These are phyloP conservation scores for Microcyclosporella mali DNA, from an alignment of 2,329 filamentous ascomycete species.

Conservation along the genomic window DNA sequence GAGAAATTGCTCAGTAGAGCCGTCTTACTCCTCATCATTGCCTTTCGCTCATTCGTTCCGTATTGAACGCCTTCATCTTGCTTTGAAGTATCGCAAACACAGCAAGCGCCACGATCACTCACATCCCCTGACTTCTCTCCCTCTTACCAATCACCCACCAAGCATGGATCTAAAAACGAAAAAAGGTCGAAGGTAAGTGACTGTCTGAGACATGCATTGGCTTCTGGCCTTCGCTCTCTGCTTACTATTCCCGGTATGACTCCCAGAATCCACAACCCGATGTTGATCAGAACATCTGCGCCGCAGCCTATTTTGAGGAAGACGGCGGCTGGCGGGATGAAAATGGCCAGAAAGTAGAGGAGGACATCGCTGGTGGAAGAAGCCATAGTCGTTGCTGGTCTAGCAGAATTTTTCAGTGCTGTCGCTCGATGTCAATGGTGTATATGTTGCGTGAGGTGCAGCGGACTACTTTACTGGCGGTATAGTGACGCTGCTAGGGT, in stretches of 20 bases:
- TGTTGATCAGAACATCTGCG: constrained; percentile 80
- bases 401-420: neutral
- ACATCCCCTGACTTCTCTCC: neutral
- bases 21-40: too few relatives aligned
- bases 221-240: too few relatives aligned
- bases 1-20: too few relatives aligned
- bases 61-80: too few relatives aligned
- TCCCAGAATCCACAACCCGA: constrained; percentile 70
- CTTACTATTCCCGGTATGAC: constrained; percentile 54
- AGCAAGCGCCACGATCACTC: neutral
- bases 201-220: too few relatives aligned
- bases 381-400: constrained; percentile 2
- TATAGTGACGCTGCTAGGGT: too few relatives aligned
- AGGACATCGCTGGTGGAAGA: constrained; percentile 12
- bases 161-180: too few relatives aligned
- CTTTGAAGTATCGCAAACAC: too few relatives aligned
- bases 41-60: too few relatives aligned
- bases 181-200: too few relatives aligned
- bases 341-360: constrained; percentile 43
- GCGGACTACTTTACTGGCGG: neutral
- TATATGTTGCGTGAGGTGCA: neutral
- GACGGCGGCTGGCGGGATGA: constrained; percentile 69
- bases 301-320: constrained; percentile 84
- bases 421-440: neutral
- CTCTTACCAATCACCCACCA: constrained; percentile 50